These are phyloP conservation scores for Odonthalia washingtoniensis DNA, from an alignment of 31 red algal genomes.

Conservation along the genomic window DNA sequence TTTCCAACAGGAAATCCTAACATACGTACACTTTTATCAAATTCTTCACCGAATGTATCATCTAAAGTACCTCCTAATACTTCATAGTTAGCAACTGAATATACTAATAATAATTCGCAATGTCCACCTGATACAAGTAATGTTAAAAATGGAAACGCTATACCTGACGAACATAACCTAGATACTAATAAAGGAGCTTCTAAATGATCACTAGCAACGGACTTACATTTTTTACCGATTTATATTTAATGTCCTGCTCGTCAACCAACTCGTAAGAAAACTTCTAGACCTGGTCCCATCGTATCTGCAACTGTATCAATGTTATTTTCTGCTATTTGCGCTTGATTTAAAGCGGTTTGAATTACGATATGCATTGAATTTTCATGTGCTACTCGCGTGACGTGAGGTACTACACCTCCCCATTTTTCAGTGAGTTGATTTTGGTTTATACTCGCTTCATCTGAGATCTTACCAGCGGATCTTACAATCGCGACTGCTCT, in stretches of 20 bases:
- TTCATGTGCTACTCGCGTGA: slow-evolving; percentile 88
- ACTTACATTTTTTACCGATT: slow-evolving; percentile 36
- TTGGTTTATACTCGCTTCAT: slow-evolving; percentile 71
- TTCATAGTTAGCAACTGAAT: no score
- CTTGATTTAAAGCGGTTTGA: no score
- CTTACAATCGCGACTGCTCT: no score
- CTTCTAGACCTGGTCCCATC: slow-evolving; percentile 94
- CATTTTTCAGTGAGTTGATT: slow-evolving; percentile 77
- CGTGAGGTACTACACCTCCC: slow-evolving; percentile 93
- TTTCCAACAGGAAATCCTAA: slow-evolving; percentile 82
- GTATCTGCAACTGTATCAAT: slow-evolving; percentile 90
- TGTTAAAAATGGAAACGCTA: no score
- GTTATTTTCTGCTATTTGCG: slow-evolving; percentile 62
- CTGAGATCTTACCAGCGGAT: no score
- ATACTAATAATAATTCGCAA: no score
- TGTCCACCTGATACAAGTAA: no score
- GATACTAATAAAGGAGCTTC: no score
- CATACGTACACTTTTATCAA: slow-evolving; percentile 90
- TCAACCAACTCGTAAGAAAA: slow-evolving; percentile 90
- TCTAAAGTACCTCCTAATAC: no score
- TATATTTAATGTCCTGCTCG: slow-evolving; percentile 64
- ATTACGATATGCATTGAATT: slow-evolving; percentile 63
- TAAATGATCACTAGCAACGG: slow-evolving; percentile 97
- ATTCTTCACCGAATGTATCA: slow-evolving; percentile 95
- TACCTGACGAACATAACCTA: no score